Conservation (phyloP, 441 rosid genomes). For the Croton setiger region DNA sequence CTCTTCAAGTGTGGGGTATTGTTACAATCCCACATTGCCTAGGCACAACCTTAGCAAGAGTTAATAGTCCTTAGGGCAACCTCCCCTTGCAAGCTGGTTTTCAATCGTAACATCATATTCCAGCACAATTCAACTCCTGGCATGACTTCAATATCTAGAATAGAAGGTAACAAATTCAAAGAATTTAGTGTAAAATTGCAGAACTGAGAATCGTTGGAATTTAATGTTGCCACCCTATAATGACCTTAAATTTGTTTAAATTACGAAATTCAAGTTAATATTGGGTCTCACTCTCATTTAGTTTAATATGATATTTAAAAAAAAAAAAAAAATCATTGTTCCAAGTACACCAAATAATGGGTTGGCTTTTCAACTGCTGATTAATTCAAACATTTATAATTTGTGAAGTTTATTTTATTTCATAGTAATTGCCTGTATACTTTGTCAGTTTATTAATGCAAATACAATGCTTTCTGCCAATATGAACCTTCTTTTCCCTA, state of each 20-base stretch:
- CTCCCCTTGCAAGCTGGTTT: too few species aligned
- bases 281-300: not conserved
- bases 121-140: not conserved
- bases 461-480: not conserved
- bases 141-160: not conserved
- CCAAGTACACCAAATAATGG: not conserved
- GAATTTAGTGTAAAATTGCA: not conserved
- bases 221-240: not conserved
- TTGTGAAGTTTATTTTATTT: too few species aligned
- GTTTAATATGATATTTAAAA: not conserved
- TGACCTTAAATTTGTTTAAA: conserved; percentile 5
- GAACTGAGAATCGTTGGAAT: not conserved
- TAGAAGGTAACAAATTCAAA: not conserved
- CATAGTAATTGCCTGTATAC: too few species aligned
- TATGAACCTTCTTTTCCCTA: not conserved
- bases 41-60: too few species aligned
- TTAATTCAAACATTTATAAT: too few species aligned
- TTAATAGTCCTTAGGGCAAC: too few species aligned
- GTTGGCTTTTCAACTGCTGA: not conserved
- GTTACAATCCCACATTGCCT: too few species aligned
- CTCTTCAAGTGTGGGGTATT: too few species aligned
- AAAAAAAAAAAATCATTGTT: too few species aligned
- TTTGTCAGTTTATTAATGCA: too few species aligned
- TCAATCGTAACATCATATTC: not conserved
- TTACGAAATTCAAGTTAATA: not conserved